A percentile compares a stretch with the other conserved stretches of the same genome.
phyloP scores from a whole-genome alignment of 2,329 filamentous ascomycete genomes.

The Chrysoporthe austroafricana region DNA sequence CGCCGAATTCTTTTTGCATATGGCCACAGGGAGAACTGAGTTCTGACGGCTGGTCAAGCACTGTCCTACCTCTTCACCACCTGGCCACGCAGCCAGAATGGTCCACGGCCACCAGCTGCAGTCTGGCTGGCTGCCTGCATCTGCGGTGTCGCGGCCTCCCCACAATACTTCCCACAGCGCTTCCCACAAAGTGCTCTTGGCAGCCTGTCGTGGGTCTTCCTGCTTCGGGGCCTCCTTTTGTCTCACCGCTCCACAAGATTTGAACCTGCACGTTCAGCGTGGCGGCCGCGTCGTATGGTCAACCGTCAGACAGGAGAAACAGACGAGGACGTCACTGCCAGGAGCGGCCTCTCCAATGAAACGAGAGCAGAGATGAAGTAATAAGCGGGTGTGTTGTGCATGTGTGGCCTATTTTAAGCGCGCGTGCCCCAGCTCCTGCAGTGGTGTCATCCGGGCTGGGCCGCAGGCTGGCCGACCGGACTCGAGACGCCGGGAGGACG shows the following conservation, averaged over 20 bases:
- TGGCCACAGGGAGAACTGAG: too few species aligned
- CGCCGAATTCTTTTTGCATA: too few species aligned
- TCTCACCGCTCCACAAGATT: neutral
- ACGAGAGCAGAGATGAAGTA: neutral
- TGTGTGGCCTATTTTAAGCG: conserved; percentile 1
- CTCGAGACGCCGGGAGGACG: neutral
- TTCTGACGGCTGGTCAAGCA: neutral
- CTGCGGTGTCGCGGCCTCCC: neutral
- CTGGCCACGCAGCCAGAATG: neutral
- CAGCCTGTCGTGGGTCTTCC: neutral
- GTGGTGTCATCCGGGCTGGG: conserved; percentile 8
- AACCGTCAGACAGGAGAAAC: neutral
- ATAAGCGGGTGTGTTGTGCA: neutral
- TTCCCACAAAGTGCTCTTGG: neutral
- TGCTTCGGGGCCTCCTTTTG: neutral
- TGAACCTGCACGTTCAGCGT: neutral
- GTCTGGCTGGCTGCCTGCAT: neutral
- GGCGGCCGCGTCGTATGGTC: neutral
- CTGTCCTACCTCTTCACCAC: neutral
- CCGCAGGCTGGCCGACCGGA: neutral
- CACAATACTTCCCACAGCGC: too few species aligned
- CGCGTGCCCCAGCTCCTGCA: neutral
- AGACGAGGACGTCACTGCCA: neutral
- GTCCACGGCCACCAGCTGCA: neutral
- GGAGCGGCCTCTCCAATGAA: too few species aligned